phyloP scores from a whole-genome alignment of 257 asterid genomes.

The Ophiorrhiza pumila region DNA sequence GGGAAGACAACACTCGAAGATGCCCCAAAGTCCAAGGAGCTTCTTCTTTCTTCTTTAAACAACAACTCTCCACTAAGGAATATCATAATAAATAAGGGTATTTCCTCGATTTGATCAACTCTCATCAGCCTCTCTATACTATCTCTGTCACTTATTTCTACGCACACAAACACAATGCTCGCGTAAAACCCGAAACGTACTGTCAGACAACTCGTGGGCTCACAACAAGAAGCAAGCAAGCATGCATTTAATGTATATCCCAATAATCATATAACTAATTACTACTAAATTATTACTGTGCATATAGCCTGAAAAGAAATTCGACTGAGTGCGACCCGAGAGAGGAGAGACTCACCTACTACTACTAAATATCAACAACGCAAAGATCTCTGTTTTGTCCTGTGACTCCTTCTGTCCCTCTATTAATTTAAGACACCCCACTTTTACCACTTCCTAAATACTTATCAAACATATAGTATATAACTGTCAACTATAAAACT shows the following conservation, averaged over 20 bases:
- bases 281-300: conserved; percentile 7
- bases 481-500: too few relatives aligned
- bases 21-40: too few relatives aligned
- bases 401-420: too few relatives aligned
- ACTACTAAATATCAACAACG: background rate
- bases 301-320: background rate
- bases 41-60: too few relatives aligned
- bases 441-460: background rate
- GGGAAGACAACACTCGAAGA: too few relatives aligned
- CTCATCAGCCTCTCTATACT: too few relatives aligned
- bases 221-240: background rate
- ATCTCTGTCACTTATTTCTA: background rate
- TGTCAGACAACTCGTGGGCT: background rate
- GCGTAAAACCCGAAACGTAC: conserved; percentile 16
- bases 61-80: too few relatives aligned
- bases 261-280: background rate
- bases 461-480: background rate
- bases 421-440: conserved; percentile 3
- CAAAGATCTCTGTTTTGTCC: conserved; percentile 20
- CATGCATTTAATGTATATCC: background rate
- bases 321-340: background rate
- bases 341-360: background rate
- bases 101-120: conserved; percentile 9
- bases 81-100: too few relatives aligned
- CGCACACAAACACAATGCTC: background rate